Base-by-base conservation (phyloP, 2,329 filamentous ascomycete species). In the Cordyceps militaris region DNA sequence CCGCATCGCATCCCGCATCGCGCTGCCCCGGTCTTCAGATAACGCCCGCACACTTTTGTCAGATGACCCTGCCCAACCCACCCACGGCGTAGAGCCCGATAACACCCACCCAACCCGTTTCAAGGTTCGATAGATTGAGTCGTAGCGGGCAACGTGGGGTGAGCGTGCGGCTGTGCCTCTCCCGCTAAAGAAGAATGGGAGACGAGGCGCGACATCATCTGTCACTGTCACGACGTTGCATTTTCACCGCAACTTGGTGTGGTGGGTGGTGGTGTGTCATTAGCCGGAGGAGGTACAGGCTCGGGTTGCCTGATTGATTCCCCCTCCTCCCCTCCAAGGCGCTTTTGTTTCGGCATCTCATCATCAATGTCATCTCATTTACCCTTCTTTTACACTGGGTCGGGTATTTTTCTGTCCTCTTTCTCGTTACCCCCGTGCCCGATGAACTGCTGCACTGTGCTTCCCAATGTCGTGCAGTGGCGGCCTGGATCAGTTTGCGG, bases 361-460 rank as follows among this genome's bases (percentile, higher is more conserved):
- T 13, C 32, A 34, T 13, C 34, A 38, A 38, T 38, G 11, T 38
- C 3, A 5, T 16, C 34, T n/a, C 14, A 16, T 6, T 4, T 38
- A 6, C n/a, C 1, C 34, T 38, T n/a, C 34, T 38, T 38, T 16
- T 38, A 13, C 34, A 14, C 21, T 13, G 44, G 16, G 7, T 9
- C 26, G 16, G 24, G 16, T 4, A 30, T 19, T 49, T 21, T 28
- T 7, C 14, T 34, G n/a, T n/a, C 47, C 32, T 24, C 2, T 38
- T 26, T 23, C 32, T 21, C 28, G 5, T 13, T 11, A 14, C 24
- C 34, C 30, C 30, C 19, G 49, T 43, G 10, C 19, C 38, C 51
- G 51, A 54, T 36, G 51, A 54, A 54, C 51, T 54, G 38, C 51
- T 54, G 51, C 51, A 54, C 51, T 54, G 40, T 44, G 40, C 40